Percentiles rank a stretch among this genome's conserved stretches.
Evolutionary conservation across 2,329 filamentous ascomycete genomes (phyloP).

Genomic region (Beauveria caledonica): DNA sequence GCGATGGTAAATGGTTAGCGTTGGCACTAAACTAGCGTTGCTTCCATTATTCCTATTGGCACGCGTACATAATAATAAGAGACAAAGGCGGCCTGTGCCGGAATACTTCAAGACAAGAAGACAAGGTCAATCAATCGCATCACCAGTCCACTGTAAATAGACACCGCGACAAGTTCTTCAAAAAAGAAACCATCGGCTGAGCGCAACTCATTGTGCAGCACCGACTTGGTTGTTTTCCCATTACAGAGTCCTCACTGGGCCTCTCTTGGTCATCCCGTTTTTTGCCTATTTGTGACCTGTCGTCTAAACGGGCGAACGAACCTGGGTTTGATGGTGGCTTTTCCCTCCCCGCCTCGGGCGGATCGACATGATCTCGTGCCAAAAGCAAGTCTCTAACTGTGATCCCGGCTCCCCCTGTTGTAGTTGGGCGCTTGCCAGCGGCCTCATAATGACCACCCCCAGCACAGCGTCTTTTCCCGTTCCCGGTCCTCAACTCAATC

Average conservation of each 20-base stretch:
- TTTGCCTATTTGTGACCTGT: neutral
- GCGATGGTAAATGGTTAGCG: neutral
- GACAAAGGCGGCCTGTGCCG: no score
- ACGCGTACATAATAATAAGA: neutral
- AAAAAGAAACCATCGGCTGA: neutral
- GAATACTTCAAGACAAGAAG: no score
- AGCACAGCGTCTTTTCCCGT: neutral
- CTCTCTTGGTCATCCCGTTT: neutral
- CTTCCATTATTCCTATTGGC: neutral
- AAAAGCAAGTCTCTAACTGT: neutral
- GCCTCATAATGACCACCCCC: neutral
- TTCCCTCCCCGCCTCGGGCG: neutral
- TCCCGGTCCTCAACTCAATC: neutral
- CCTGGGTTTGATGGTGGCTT: neutral
- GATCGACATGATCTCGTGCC: constrained; percentile 14
- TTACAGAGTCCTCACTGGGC: neutral
- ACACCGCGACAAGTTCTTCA: neutral
- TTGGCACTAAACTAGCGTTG: neutral
- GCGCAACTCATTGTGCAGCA: constrained; percentile 1
- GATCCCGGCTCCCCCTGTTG: neutral
- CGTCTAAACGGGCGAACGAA: neutral
- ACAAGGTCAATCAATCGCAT: neutral
- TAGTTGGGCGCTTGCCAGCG: neutral
- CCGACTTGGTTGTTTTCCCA: neutral
- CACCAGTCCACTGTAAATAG: neutral